phyloP scores from a whole-genome alignment of 2,329 filamentous ascomycete species.

The Cercospora sp. region DNA sequence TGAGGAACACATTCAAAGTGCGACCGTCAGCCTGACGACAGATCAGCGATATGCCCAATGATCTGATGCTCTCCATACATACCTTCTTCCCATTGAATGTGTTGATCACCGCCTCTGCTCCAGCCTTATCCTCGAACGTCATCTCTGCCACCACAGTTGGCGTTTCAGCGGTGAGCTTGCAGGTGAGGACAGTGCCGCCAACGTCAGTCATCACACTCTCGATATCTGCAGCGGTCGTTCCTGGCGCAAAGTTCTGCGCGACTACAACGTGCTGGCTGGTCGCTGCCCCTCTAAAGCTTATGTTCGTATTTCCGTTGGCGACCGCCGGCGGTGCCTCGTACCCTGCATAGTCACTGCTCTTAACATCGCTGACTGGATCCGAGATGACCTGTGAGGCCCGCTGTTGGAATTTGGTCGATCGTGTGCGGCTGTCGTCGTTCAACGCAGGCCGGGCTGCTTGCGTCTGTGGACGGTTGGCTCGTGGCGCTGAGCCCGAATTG shows the following conservation, averaged over 20 bases:
- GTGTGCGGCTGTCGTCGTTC: slow-evolving; percentile 41
- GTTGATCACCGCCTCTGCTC: slow-evolving; percentile 71
- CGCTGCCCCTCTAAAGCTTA: slow-evolving; percentile 68
- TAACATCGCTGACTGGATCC: slow-evolving; percentile 31
- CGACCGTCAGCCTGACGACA: slow-evolving; percentile 68
- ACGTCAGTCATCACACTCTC: slow-evolving; percentile 69
- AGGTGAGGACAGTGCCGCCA: slow-evolving; percentile 66
- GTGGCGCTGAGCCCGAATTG: slow-evolving; percentile 24
- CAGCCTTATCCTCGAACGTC: slow-evolving; percentile 69
- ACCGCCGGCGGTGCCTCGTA: slow-evolving; percentile 28
- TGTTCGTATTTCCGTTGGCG: slow-evolving; percentile 46
- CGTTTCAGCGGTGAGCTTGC: slow-evolving; percentile 64
- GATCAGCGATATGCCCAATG: background rate
- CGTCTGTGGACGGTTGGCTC: slow-evolving; percentile 25
- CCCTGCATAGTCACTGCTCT: slow-evolving; percentile 35
- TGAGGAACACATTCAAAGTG: slow-evolving; percentile 66
- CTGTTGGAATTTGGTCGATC: slow-evolving; percentile 40
- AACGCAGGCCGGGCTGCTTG: slow-evolving; percentile 19
- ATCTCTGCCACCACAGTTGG: slow-evolving; percentile 79
- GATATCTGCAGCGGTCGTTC: slow-evolving; percentile 79
- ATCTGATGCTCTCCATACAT: slow-evolving; percentile 35
- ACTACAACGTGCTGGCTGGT: slow-evolving; percentile 70
- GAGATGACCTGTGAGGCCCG: slow-evolving; percentile 21
- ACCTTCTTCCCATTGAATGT: slow-evolving; percentile 80
- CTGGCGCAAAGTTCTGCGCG: slow-evolving; percentile 78